These are phyloP conservation scores for Rachicladosporium sp. DNA, from an alignment of 2,329 filamentous ascomycete species.

Conservation along the genomic window DNA sequence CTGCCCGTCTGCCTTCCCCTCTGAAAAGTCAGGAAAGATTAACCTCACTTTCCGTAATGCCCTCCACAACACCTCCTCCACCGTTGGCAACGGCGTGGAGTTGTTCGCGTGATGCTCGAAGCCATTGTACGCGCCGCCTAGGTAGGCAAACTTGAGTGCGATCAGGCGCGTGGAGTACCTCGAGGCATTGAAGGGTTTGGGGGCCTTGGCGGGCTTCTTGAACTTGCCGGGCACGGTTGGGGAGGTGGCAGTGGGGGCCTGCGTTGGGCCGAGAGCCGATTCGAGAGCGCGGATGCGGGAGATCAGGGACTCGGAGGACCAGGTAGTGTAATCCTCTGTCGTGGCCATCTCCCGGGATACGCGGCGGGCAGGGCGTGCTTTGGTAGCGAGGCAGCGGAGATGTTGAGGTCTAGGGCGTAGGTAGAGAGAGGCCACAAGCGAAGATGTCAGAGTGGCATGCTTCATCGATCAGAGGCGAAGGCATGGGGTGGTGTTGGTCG, in stretches of 20 bases:
- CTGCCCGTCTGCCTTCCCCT: conserved; percentile 8
- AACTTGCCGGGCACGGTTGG: conserved; percentile 4
- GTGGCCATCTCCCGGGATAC: too few relatives aligned
- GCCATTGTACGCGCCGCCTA: conserved; percentile 83
- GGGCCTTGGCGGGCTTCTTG: conserved; percentile 30
- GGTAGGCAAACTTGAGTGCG: conserved; percentile 85
- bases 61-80: conserved; percentile 91
- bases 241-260: conserved; percentile 5
- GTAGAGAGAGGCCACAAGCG: too few relatives aligned
- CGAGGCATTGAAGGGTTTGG: conserved; percentile 54
- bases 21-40: conserved; percentile 52
- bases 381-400: too few relatives aligned
- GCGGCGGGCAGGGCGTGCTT: too few relatives aligned
- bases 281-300: conserved; percentile 57
- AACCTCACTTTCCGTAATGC: conserved; percentile 70
- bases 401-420: too few relatives aligned
- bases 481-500: too few relatives aligned
- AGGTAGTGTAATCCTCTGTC: conserved; percentile 45
- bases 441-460: too few relatives aligned
- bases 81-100: conserved; percentile 57
- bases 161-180: conserved; percentile 75
- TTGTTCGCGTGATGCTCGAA: conserved; percentile 75
- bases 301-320: conserved; percentile 58
- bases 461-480: too few relatives aligned
- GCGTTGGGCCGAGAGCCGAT: conserved; percentile 40